phyloP scores from a whole-genome alignment of 139 green algal genomes.

The Tetradesmus lagerheimii region DNA sequence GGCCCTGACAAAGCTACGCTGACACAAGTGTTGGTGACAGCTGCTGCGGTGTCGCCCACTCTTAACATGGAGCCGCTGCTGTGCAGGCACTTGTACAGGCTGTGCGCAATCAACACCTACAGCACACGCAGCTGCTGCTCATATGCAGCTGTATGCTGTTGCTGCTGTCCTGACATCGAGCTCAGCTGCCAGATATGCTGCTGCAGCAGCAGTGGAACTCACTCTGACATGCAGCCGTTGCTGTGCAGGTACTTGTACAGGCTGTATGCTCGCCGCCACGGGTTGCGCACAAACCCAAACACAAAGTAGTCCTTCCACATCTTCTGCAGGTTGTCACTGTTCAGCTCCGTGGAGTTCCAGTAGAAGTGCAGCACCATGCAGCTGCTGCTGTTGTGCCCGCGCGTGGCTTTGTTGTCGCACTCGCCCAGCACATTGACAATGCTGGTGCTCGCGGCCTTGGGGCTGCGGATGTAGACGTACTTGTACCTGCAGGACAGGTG shows the following conservation, averaged over 20 bases:
- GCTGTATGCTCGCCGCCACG: slow-evolving; percentile 50
- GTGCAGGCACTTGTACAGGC: too few species aligned
- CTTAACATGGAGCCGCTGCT: too few species aligned
- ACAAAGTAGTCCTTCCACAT: slow-evolving; percentile 64
- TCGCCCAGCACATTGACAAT: slow-evolving; percentile 51
- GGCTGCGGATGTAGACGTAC: slow-evolving; percentile 59
- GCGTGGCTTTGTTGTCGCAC: slow-evolving; percentile 45
- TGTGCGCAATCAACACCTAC: too few species aligned
- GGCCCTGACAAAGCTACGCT: too few species aligned
- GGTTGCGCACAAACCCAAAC: slow-evolving; percentile 59
- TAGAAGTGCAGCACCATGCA: slow-evolving; percentile 50
- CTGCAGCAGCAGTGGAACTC: slow-evolving; percentile 1
- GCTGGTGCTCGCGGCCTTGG: slow-evolving; percentile 55
- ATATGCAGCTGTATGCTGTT: not conserved
- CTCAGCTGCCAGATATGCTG: not conserved
- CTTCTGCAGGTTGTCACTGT: not conserved
- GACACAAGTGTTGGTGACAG: too few species aligned
- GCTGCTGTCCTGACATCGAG: not conserved
- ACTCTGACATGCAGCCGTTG: slow-evolving; percentile 41
- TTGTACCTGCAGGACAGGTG: slow-evolving; percentile 44
- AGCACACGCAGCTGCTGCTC: too few species aligned
- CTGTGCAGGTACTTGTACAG: slow-evolving; percentile 51
- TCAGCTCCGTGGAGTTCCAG: slow-evolving; percentile 24
- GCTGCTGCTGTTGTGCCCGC: slow-evolving; percentile 27
- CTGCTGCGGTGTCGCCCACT: too few species aligned